These are phyloP conservation scores for Naganishia liquefaciens DNA, from an alignment of 1,284 basidiomycete species.

Conservation along the genomic window DNA sequence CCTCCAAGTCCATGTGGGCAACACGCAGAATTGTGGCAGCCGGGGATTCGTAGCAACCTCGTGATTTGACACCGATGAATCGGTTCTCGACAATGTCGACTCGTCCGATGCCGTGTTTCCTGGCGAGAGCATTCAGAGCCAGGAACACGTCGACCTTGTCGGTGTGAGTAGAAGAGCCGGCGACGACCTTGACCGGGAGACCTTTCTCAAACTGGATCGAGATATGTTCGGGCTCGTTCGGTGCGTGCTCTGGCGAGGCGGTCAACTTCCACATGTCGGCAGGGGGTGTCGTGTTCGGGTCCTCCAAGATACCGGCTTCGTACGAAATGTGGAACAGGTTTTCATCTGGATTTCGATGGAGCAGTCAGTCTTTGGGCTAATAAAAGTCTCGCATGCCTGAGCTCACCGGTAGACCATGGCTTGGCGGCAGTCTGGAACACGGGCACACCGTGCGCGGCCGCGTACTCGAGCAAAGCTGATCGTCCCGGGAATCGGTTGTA, in stretches of 20 bases:
- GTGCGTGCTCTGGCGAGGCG: slow-evolving; percentile 77
- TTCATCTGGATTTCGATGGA: slow-evolving; percentile 63
- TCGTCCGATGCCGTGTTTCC: slow-evolving; percentile 93
- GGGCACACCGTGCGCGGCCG: slow-evolving; percentile 84
- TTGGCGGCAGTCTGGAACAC: slow-evolving; percentile 94
- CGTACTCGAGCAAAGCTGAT: slow-evolving; percentile 86
- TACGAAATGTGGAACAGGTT: slow-evolving; percentile 99
- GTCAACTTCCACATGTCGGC: slow-evolving; percentile 99
- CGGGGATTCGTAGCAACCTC: slow-evolving; percentile 97
- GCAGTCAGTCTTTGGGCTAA: not conserved
- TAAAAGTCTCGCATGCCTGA: not conserved
- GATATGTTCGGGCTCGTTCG: slow-evolving; percentile 76
- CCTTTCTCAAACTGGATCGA: slow-evolving; percentile 82
- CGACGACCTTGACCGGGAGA: slow-evolving; percentile 76
- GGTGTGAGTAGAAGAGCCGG: slow-evolving; percentile 63
- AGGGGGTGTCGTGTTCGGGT: slow-evolving; percentile 92
- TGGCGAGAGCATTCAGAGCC: slow-evolving; percentile 83
- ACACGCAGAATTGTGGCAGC: slow-evolving; percentile 92
- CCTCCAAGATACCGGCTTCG: slow-evolving; percentile 97
- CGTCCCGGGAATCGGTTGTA: slow-evolving; percentile 97
- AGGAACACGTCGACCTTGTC: slow-evolving; percentile 96
- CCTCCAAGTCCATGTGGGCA: slow-evolving; percentile 96
- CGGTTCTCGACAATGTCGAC: slow-evolving; percentile 99
- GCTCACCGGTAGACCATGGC: slow-evolving; percentile 86
- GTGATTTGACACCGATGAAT: slow-evolving; percentile 98